Conservation (phyloP, 2,329 filamentous ascomycete species). For the Penicillium sp. region DNA sequence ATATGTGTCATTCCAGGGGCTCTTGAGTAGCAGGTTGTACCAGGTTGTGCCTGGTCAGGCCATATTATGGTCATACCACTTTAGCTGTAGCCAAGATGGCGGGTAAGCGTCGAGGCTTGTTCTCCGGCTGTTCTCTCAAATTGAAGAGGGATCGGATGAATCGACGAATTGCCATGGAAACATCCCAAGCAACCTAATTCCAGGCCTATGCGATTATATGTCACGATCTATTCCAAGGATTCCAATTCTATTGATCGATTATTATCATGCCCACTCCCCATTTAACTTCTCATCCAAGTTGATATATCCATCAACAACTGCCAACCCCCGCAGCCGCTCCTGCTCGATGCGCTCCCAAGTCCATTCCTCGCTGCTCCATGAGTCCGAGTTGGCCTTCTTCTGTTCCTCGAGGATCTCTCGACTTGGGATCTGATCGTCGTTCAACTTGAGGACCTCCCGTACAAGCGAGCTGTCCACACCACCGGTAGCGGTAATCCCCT, state of each 20-base stretch:
- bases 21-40: too few relatives aligned
- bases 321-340: constrained; percentile 58
- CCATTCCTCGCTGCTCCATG: constrained; percentile 51
- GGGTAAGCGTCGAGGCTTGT: too few relatives aligned
- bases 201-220: neutral
- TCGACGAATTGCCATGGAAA: too few relatives aligned
- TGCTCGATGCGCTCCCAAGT: constrained; percentile 63
- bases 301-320: constrained; percentile 58
- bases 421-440: constrained; percentile 32
- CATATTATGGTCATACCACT: too few relatives aligned
- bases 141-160: too few relatives aligned
- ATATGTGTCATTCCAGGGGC: too few relatives aligned
- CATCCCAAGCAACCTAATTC: too few relatives aligned
- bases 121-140: too few relatives aligned
- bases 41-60: too few relatives aligned
- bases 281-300: constrained; percentile 55
- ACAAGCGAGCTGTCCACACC: constrained; percentile 40
- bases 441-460: constrained; percentile 40
- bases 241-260: neutral
- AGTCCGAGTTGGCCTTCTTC: constrained; percentile 34
- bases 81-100: too few relatives aligned
- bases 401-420: constrained; percentile 34
- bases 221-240: neutral
- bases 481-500: constrained; percentile 36
- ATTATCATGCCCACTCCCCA: constrained; percentile 45